phyloP scores from a whole-genome alignment of 495 filamentous ascomycete genomes.

The Evernia prunastri region DNA sequence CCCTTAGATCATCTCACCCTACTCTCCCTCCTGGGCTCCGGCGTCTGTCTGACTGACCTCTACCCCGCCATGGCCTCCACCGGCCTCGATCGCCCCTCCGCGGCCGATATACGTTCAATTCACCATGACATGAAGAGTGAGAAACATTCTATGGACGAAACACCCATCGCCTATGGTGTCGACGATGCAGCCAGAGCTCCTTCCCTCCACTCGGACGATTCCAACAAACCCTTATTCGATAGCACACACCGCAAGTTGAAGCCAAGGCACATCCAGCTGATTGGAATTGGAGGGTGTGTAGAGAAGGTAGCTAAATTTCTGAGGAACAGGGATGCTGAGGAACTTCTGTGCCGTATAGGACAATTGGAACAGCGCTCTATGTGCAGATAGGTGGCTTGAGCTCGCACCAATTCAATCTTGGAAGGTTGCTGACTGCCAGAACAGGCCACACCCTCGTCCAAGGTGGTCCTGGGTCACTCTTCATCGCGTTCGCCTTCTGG shows the following conservation, averaged over 20 bases:
- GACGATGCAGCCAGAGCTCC: constrained; percentile 9
- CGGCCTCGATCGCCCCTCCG: constrained; percentile 1
- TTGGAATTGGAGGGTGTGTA: constrained; percentile 58
- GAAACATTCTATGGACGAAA: constrained; percentile 8
- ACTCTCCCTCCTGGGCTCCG: not conserved
- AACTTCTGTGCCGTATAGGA: not conserved
- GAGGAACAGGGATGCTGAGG: not conserved
- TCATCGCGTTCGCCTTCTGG: constrained; percentile 71
- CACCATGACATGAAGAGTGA: not conserved
- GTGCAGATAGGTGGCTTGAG: constrained; percentile 55
- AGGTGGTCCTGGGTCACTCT: constrained; percentile 69
- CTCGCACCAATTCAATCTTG: not conserved
- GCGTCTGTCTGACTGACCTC: not conserved
- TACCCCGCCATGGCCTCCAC: constrained; percentile 5
- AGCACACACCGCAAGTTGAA: constrained; percentile 54
- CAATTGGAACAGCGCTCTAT: constrained; percentile 73
- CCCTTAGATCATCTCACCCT: not conserved
- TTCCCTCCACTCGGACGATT: constrained; percentile 13
- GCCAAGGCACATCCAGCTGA: constrained; percentile 64
- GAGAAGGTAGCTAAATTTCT: not conserved
- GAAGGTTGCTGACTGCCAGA: not conserved
- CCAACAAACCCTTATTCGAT: constrained; percentile 30
- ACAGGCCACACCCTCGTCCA: constrained; percentile 50
- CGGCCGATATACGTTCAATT: not conserved
- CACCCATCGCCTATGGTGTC: constrained; percentile 5